Evolutionary conservation across 257 asterid species (phyloP).

Genomic region (Echites panduratus): DNA sequence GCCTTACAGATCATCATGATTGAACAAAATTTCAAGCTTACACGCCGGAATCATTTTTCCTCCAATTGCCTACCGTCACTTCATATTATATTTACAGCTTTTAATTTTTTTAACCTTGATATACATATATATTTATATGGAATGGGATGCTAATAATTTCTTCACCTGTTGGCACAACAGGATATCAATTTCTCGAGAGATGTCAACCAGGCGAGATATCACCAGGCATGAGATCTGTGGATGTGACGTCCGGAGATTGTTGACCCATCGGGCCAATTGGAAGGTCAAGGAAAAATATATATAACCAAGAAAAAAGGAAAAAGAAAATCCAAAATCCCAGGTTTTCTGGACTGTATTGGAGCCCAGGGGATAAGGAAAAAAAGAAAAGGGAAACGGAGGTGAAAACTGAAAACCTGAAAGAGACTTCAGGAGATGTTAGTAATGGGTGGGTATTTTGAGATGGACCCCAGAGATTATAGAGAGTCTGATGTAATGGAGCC

Average conservation of each 20-base stretch:
- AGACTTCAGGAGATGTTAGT: constrained; percentile 27
- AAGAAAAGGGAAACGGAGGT: constrained; percentile 10
- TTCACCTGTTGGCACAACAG: constrained; percentile 25
- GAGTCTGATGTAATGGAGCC: constrained; percentile 22
- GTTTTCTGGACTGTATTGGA: constrained; percentile 39
- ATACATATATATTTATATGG: too few species aligned
- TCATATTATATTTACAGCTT: not conserved
- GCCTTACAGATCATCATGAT: constrained; percentile 8
- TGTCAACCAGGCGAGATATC: constrained; percentile 46
- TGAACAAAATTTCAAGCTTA: not conserved
- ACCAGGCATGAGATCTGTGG: constrained; percentile 63
- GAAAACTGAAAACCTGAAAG: constrained; percentile 23
- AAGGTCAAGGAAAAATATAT: constrained; percentile 6
- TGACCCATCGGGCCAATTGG: constrained; percentile 33
- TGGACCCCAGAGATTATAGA: constrained; percentile 26
- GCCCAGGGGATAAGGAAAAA: constrained; percentile 19
- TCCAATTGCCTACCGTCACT: not conserved
- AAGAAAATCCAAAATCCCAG: constrained; percentile 38
- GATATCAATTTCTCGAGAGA: constrained; percentile 66
- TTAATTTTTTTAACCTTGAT: not conserved
- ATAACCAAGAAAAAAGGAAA: not conserved
- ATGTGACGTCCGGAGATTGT: constrained; percentile 45
- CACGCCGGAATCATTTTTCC: not conserved
- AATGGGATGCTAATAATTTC: too few species aligned
- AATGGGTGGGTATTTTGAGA: not conserved